These are phyloP conservation scores for Atractiella rhizophila DNA, from an alignment of 768 basidiomycete species.

Conservation along the genomic window DNA sequence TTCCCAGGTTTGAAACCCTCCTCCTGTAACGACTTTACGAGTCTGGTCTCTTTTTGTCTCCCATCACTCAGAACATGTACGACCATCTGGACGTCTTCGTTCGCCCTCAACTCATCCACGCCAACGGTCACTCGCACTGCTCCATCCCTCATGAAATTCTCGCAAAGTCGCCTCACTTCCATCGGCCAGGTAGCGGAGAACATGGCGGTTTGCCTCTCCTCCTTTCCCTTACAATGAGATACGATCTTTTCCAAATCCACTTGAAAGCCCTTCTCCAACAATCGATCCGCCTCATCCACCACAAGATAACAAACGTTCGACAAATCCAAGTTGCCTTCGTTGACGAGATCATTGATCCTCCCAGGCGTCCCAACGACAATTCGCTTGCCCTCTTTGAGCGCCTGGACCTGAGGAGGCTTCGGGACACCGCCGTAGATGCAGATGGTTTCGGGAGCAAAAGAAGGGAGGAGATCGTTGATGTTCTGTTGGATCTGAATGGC, in stretches of 20 bases:
- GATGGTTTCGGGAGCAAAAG: slow-evolving; percentile 50
- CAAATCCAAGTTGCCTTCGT: slow-evolving; percentile 61
- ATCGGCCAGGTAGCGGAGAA: slow-evolving; percentile 97
- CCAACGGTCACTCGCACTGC: slow-evolving; percentile 84
- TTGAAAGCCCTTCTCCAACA: slow-evolving; percentile 96
- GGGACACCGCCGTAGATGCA: slow-evolving; percentile 89
- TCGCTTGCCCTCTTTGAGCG: slow-evolving; percentile 32
- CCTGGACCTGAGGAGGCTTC: slow-evolving; percentile 53
- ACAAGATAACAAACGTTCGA: slow-evolving; percentile 72
- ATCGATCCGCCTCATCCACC: slow-evolving; percentile 89
- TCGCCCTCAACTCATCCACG: slow-evolving; percentile 79
- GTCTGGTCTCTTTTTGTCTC: slow-evolving; percentile 15
- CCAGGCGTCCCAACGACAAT: slow-evolving; percentile 93
- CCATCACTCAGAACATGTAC: slow-evolving; percentile 15
- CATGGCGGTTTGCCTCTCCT: slow-evolving; percentile 23
- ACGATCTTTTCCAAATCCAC: slow-evolving; percentile 89
- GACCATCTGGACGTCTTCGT: slow-evolving; percentile 65
- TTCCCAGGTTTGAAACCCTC: slow-evolving; percentile 18
- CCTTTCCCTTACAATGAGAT: slow-evolving; percentile 62
- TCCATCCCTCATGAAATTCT: slow-evolving; percentile 56
- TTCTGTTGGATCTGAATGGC: slow-evolving; percentile 85
- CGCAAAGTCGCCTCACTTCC: slow-evolving; percentile 62
- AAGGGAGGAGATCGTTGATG: slow-evolving; percentile 42
- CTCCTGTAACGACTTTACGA: slow-evolving; percentile 11
- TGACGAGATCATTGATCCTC: slow-evolving; percentile 67